Conservation (phyloP, 305 asterid species). For the Rubia peregrina region DNA sequence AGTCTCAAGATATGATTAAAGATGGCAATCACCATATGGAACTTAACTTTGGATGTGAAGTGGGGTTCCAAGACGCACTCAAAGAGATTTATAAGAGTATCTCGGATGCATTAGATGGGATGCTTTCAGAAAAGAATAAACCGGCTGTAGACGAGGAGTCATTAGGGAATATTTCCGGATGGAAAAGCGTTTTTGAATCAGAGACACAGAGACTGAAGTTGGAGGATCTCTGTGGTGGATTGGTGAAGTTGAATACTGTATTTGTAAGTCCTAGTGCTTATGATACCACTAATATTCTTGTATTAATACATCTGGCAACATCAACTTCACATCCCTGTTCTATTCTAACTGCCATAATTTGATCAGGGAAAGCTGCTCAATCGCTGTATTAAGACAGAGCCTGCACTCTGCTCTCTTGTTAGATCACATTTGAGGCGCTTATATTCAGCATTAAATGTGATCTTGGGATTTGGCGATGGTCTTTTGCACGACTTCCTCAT, state of each 20-base stretch:
- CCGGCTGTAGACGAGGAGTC: conserved; percentile 33
- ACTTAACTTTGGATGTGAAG: conserved; percentile 16
- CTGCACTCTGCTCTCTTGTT: conserved; percentile 31
- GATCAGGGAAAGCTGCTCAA: conserved; percentile 59
- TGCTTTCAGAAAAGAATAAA: conserved; percentile 33
- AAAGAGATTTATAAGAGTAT: conserved; percentile 38
- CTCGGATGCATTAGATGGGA: conserved; percentile 28
- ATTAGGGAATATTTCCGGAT: conserved; percentile 37
- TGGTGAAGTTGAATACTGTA: conserved; percentile 35
- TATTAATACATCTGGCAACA: neutral
- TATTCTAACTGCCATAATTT: conserved; percentile 14
- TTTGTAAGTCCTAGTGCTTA: conserved; percentile 48
- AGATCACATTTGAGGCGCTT: conserved; percentile 38
- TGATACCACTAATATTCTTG: conserved; percentile 3
- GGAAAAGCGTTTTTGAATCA: conserved; percentile 54
- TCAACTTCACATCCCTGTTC: conserved; percentile 12
- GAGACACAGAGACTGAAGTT: conserved; percentile 48
- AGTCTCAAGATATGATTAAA: conserved; percentile 22
- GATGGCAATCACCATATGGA: conserved; percentile 11
- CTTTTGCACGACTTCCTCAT: conserved; percentile 61
- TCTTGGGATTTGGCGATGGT: conserved; percentile 57
- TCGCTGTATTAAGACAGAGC: conserved; percentile 28
- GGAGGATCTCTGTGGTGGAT: conserved; percentile 44
- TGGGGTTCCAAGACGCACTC: conserved; percentile 37
- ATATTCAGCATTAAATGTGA: conserved; percentile 38